phyloP scores from a whole-genome alignment of 2,329 filamentous ascomycete species.

The Alternaria brassicae region DNA sequence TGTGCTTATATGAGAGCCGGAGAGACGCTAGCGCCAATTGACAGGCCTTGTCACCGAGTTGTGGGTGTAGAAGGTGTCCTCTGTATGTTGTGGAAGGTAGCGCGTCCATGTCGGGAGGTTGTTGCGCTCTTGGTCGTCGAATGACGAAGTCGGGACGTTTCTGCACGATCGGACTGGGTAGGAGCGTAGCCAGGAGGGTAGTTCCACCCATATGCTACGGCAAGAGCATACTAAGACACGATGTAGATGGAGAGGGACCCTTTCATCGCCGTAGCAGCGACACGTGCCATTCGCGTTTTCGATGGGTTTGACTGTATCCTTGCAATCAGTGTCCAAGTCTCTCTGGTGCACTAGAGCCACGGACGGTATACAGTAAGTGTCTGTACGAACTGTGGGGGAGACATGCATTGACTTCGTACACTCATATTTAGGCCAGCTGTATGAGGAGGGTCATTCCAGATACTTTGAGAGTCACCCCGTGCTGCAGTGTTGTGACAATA shows the following conservation, averaged over 20 bases:
- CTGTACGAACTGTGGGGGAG: too few species aligned
- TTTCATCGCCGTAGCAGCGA: not conserved
- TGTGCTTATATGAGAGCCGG: constrained; percentile 7
- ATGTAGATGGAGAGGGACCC: not conserved
- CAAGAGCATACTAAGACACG: not conserved
- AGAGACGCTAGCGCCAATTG: not conserved
- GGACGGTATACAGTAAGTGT: too few species aligned
- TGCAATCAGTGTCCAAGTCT: not conserved
- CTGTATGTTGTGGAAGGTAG: not conserved
- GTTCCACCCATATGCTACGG: not conserved
- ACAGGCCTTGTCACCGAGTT: not conserved
- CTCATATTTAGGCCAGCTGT: too few species aligned
- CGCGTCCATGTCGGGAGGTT: not conserved
- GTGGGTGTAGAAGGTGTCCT: not conserved
- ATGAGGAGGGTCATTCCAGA: not conserved
- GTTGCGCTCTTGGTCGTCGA: not conserved
- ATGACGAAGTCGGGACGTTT: not conserved
- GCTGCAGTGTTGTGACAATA: not conserved
- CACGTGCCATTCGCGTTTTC: not conserved
- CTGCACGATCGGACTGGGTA: not conserved
- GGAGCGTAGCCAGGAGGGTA: not conserved
- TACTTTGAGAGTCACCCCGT: too few species aligned
- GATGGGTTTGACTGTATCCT: not conserved
- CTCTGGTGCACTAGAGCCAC: not conserved
- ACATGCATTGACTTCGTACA: too few species aligned